A percentile compares a stretch with the other conserved stretches of the same genome.
Conservation (phyloP, 192 early-diverging fungal genomes). For the Phlyctochytrium arcticum region DNA sequence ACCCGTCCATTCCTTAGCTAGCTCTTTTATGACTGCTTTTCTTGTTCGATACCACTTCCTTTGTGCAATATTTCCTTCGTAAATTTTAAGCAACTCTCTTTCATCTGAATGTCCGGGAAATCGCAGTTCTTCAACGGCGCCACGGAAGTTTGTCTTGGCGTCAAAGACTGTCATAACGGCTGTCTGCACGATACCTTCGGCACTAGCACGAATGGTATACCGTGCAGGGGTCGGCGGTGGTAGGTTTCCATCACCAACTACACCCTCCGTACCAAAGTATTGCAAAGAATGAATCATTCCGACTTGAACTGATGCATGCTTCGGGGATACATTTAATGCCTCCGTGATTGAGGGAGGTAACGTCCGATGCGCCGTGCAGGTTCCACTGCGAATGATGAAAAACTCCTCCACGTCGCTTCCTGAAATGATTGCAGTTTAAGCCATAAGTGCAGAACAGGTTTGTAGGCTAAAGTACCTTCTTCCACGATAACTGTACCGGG, state of each 20-base stretch:
- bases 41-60: constrained; percentile 11
- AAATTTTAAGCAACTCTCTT: background rate
- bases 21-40: constrained; percentile 3
- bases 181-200: constrained; percentile 12
- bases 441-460: background rate
- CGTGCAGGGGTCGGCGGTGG: background rate
- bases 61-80: background rate
- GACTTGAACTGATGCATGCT: constrained; percentile 5
- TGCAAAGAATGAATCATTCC: constrained; percentile 6
- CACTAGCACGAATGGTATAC: background rate
- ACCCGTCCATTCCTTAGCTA: constrained; percentile 23
- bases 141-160: constrained; percentile 12
- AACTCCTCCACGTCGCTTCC: constrained; percentile 9
- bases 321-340: background rate
- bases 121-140: background rate
- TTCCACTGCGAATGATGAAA: constrained; percentile 27
- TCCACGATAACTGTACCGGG: constrained; percentile 15
- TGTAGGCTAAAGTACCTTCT: constrained; percentile 1
- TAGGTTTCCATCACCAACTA: background rate
- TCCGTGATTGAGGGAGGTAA: background rate
- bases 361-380: constrained; percentile 9
- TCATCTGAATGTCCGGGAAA: constrained; percentile 7
- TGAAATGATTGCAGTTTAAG: background rate
- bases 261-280: constrained; percentile 42
- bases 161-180: constrained; percentile 19